These are phyloP conservation scores for Stramenopiles sp. DNA, from an alignment of 352 stramenopile species.

Conservation along the genomic window DNA sequence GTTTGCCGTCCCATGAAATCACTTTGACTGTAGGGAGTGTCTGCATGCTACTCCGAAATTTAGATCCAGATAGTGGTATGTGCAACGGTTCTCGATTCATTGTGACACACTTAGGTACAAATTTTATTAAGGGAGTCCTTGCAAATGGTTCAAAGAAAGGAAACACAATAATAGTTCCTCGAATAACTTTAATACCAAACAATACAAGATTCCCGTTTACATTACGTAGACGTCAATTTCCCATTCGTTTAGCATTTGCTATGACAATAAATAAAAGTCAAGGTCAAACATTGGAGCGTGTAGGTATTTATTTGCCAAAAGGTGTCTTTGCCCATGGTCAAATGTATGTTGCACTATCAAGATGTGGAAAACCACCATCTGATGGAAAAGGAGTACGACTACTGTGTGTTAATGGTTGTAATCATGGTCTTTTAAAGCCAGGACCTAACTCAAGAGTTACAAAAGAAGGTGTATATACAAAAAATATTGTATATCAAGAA, in stretches of 20 bases:
- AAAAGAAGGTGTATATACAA: too few relatives aligned
- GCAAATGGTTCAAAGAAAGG: conserved; percentile 6
- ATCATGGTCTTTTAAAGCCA: too few relatives aligned
- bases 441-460: too few relatives aligned
- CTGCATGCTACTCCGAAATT: not conserved
- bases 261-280: conserved; percentile 21
- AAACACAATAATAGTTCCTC: conserved; percentile 6
- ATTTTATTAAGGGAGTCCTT: conserved; percentile 6
- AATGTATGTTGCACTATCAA: conserved; percentile 17
- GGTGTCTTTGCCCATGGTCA: conserved; percentile 17
- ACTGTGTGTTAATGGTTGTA: too few relatives aligned
- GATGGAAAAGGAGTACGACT: too few relatives aligned
- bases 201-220: not conserved
- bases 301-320: conserved; percentile 15
- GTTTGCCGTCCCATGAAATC: not conserved
- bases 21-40: not conserved
- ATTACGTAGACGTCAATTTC: conserved; percentile 8
- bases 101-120: not conserved
- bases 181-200: not conserved
- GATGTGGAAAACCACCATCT: too few relatives aligned
- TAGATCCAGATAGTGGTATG: not conserved
- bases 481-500: too few relatives aligned
- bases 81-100: not conserved
- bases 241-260: conserved; percentile 14
- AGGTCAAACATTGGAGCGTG: conserved; percentile 17